Percentiles rank a stretch among this genome's conserved stretches.
phyloP scores from a whole-genome alignment of 2,329 filamentous ascomycete species.

The Aspergillus pseudonomiae region DNA sequence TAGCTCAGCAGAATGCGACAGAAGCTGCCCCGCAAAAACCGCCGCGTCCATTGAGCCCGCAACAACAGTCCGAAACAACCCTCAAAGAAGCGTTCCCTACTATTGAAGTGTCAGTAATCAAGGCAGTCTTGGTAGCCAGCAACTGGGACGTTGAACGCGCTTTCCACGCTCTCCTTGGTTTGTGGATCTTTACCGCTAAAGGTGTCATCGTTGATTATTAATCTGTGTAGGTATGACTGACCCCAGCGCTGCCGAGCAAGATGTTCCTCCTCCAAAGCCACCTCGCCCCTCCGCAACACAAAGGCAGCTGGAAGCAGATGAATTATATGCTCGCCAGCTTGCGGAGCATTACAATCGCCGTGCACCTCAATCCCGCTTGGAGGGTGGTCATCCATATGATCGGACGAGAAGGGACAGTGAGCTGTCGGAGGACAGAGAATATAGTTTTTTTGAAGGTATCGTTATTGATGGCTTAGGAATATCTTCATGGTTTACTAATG shows the following conservation, averaged over 20 bases:
- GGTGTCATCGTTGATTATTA: constrained; percentile 6
- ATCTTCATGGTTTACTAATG: constrained; percentile 17
- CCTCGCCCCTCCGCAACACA: constrained; percentile 73
- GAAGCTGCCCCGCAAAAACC: constrained; percentile 72
- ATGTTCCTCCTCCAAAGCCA: constrained; percentile 71
- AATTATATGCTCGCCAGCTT: constrained; percentile 87
- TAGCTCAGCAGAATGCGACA: constrained; percentile 31
- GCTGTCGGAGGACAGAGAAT: constrained; percentile 70
- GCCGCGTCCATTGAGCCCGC: constrained; percentile 77
- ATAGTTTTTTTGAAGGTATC: constrained; percentile 82
- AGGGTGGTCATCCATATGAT: constrained; percentile 41
- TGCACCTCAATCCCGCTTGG: constrained; percentile 35
- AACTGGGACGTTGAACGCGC: constrained; percentile 86
- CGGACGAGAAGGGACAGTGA: constrained; percentile 58
- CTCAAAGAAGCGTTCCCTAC: constrained; percentile 91
- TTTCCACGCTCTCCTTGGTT: constrained; percentile 90
- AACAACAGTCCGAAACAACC: constrained; percentile 83
- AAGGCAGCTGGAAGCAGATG: constrained; percentile 86
- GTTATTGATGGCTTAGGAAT: background rate
- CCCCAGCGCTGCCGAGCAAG: constrained; percentile 68
- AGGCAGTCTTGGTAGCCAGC: constrained; percentile 84
- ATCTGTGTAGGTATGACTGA: constrained; percentile 70
- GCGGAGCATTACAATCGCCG: constrained; percentile 79
- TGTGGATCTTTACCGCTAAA: constrained; percentile 24
- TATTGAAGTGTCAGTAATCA: constrained; percentile 79